These are phyloP conservation scores for Thuidium tamariscinum DNA, from an alignment of 225 moss, liverwort and hornwort genomes.

Conservation along the genomic window DNA sequence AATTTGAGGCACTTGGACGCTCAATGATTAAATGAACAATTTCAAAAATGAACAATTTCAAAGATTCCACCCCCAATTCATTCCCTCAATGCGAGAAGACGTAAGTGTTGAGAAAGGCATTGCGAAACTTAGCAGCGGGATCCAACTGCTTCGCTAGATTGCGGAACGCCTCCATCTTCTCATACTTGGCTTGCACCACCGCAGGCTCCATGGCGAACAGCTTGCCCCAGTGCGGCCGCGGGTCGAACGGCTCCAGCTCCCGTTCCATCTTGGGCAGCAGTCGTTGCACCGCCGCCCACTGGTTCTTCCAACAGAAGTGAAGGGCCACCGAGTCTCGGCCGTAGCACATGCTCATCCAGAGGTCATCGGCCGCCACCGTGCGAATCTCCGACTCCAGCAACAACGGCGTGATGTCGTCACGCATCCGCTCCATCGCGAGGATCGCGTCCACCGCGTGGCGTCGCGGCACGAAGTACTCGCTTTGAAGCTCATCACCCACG, in stretches of 20 bases:
- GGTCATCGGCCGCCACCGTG: conserved; percentile 31
- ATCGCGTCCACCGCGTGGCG: conserved; percentile 22
- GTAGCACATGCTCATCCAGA: conserved; percentile 57
- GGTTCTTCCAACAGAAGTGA: conserved; percentile 28
- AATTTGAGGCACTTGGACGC: too few relatives aligned
- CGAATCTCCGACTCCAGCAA: conserved; percentile 44
- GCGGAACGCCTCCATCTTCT: conserved; percentile 5
- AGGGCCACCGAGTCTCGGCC: conserved; percentile 31
- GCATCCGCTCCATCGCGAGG: conserved; percentile 12
- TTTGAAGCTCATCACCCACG: conserved; percentile 42
- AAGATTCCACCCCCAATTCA: too few relatives aligned
- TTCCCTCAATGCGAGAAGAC: neutral
- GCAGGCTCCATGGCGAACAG: conserved; percentile 25
- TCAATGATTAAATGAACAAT: too few relatives aligned
- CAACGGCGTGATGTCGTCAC: conserved; percentile 15
- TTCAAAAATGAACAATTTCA: too few relatives aligned
- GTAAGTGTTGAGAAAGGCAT: neutral
- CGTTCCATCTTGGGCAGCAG: conserved; percentile 25
- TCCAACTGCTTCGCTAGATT: neutral
- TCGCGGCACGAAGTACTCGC: conserved; percentile 50
- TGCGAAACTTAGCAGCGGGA: conserved; percentile 16
- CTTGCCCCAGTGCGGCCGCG: conserved; percentile 69
- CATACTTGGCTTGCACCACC: conserved; percentile 1
- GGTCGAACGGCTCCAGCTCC: conserved; percentile 22
- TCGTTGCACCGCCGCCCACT: conserved; percentile 19